Conservation (phyloP, 352 stramenopile species). For the Phytophthora palmivora region DNA sequence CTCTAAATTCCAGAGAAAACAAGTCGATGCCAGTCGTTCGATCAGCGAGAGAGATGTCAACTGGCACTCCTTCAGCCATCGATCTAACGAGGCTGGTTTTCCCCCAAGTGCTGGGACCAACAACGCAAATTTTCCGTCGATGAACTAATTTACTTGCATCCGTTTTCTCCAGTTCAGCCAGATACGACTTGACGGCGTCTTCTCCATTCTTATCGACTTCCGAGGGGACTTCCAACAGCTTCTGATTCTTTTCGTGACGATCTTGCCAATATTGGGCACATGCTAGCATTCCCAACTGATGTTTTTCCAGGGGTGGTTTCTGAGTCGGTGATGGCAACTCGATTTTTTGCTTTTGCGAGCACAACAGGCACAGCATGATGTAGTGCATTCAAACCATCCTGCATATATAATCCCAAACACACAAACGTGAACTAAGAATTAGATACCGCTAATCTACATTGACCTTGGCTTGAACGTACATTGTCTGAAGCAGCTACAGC, state of each 20-base stretch:
- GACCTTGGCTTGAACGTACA: too few species aligned
- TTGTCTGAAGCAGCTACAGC: too few species aligned
- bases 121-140: conserved; percentile 18
- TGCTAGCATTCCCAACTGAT: neutral
- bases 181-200: conserved; percentile 7
- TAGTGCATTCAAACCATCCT: too few species aligned
- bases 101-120: conserved; percentile 23
- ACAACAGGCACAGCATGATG: too few species aligned
- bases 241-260: neutral
- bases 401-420: too few species aligned
- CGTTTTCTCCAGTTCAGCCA: conserved; percentile 10
- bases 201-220: conserved; percentile 11
- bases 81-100: conserved; percentile 26
- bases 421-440: too few species aligned
- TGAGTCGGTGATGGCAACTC: neutral
- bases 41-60: neutral
- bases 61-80: neutral
- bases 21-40: conserved; percentile 19
- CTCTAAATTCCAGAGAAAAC: neutral
- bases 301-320: neutral
- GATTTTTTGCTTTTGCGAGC: neutral
- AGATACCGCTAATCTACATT: too few species aligned
- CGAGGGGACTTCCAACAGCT: neutral
- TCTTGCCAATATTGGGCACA: neutral
- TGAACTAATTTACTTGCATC: neutral